A percentile compares a stretch with the other conserved stretches of the same genome.
These are phyloP conservation scores for Cryptococcus sp. DNA, from an alignment of 1,284 basidiomycete species.

Conservation along the genomic window DNA sequence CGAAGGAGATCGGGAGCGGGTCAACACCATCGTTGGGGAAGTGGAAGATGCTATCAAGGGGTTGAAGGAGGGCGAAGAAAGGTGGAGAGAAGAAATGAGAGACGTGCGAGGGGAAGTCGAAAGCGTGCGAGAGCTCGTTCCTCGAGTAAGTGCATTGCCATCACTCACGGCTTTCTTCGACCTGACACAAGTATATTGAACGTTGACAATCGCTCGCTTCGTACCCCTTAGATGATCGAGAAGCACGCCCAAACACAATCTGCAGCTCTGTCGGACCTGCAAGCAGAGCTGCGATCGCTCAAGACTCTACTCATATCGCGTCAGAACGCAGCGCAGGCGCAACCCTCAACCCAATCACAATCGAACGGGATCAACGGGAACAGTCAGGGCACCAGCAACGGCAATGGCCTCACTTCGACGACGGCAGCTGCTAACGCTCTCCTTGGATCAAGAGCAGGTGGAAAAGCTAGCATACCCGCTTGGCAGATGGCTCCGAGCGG, in stretches of 20 bases:
- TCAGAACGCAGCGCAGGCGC: slow-evolving; percentile 57
- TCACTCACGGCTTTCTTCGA: background rate
- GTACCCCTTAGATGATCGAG: slow-evolving; percentile 76
- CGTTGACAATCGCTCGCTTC: background rate
- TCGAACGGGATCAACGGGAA: slow-evolving; percentile 4
- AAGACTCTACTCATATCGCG: slow-evolving; percentile 88
- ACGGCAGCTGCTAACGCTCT: slow-evolving; percentile 47
- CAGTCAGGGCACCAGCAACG: background rate
- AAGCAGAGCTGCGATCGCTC: slow-evolving; percentile 91
- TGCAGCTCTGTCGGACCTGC: slow-evolving; percentile 64
- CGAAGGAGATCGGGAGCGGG: slow-evolving; percentile 76
- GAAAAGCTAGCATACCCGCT: slow-evolving; percentile 67
- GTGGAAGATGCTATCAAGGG: slow-evolving; percentile 76
- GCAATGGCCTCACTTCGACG: slow-evolving; percentile 21
- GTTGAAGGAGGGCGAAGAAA: slow-evolving; percentile 74
- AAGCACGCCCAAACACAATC: slow-evolving; percentile 83
- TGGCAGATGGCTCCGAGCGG: slow-evolving; percentile 70
- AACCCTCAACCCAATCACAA: slow-evolving; percentile 35
- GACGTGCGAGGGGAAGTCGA: slow-evolving; percentile 90
- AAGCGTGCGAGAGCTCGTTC: slow-evolving; percentile 84
- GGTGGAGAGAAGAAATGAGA: slow-evolving; percentile 84
- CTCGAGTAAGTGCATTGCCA: slow-evolving; percentile 64
- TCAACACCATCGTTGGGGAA: slow-evolving; percentile 75
- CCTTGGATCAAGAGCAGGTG: slow-evolving; percentile 33
- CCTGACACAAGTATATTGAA: no score